Conservation (phyloP, 257 asterid genomes). For the Phtheirospermum japonicum region DNA sequence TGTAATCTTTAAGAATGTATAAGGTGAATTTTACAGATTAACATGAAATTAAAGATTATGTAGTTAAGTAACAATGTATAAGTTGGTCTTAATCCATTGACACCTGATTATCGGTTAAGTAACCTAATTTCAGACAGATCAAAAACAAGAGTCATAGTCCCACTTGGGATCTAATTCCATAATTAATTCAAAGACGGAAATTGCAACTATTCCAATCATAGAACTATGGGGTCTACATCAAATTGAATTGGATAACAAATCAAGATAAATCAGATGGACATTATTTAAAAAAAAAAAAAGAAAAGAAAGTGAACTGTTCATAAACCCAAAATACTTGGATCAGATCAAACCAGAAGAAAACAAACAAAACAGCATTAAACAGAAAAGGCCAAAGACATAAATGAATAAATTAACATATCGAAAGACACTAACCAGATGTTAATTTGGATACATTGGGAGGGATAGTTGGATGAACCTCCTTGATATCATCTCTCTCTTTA, state of each 20-base stretch:
- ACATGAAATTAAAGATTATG: background rate
- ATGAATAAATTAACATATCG: too few species aligned
- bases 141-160: slow-evolving; percentile 18
- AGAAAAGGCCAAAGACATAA: background rate
- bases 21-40: background rate
- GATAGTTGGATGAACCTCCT: slow-evolving; percentile 49
- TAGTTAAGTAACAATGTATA: background rate
- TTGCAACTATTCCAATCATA: slow-evolving; percentile 18
- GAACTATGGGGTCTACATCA: too few species aligned
- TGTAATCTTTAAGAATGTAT: background rate
- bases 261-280: too few species aligned
- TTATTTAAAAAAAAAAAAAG: too few species aligned
- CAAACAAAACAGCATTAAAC: slow-evolving; percentile 43
- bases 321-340: slow-evolving; percentile 1
- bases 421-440: slow-evolving; percentile 69
- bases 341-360: slow-evolving; percentile 29
- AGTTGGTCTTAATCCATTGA: background rate
- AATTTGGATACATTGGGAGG: slow-evolving; percentile 73
- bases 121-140: too few species aligned
- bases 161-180: slow-evolving; percentile 36
- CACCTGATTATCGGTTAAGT: too few species aligned
- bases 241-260: too few species aligned
- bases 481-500: slow-evolving; percentile 55
- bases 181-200: slow-evolving; percentile 17
- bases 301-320: too few species aligned